phyloP scores from a whole-genome alignment of 306 rosid genomes.

The Rosa rugosa region DNA sequence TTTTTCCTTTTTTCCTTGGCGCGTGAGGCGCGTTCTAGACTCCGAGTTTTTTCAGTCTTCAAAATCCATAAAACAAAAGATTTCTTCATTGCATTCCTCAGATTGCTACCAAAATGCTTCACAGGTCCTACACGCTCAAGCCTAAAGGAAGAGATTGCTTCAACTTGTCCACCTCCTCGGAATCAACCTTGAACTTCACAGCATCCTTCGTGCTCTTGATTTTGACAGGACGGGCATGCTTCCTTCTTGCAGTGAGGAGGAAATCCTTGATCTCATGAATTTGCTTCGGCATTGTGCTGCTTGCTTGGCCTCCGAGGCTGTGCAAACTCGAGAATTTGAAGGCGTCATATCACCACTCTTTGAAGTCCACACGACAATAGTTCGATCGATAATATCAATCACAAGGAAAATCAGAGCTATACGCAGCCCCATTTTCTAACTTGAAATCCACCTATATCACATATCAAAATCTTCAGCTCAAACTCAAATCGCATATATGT shows the following conservation, averaged over 20 bases:
- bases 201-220: conserved; percentile 80
- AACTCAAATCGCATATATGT: too few species aligned
- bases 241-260: conserved; percentile 89
- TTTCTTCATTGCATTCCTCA: background rate
- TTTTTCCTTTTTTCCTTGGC: too few species aligned
- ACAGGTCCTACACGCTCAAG: conserved; percentile 83
- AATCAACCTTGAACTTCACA: conserved; percentile 85
- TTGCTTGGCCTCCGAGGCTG: too few species aligned
- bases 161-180: conserved; percentile 80
- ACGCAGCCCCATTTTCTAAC: too few species aligned
- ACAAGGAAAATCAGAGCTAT: too few species aligned
- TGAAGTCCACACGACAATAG: too few species aligned
- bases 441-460: too few species aligned
- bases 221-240: conserved; percentile 80
- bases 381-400: too few species aligned
- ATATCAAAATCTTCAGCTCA: too few species aligned
- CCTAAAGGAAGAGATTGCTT: conserved; percentile 96
- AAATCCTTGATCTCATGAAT: conserved; percentile 90
- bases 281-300: conserved; percentile 62
- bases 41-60: background rate
- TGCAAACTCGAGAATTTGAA: too few species aligned
- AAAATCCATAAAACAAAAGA: background rate
- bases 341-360: too few species aligned
- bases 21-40: too few species aligned
- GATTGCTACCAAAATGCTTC: conserved; percentile 17